Base-by-base conservation (phyloP, 2,329 filamentous ascomycete genomes). In the Exserohilum turcica region DNA sequence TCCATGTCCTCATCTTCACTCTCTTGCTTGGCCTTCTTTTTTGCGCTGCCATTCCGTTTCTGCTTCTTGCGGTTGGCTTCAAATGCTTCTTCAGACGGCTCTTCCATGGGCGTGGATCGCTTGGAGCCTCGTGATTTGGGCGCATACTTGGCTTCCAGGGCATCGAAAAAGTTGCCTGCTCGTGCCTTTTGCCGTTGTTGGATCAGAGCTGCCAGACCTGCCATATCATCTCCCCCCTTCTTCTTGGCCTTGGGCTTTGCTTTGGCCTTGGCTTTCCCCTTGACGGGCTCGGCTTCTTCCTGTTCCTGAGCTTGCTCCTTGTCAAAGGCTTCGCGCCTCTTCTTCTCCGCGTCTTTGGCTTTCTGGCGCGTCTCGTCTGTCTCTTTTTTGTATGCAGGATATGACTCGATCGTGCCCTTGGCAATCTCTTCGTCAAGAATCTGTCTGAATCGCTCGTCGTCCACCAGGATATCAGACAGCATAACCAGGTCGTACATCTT, bases 361-460 rank as follows among this genome's bases (percentile, higher is more conserved):
- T 66, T 72, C 36, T 70, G 33, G 3, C 72, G 64, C 4, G 60
- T 61, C 32, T 48, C 63, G 40, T 69, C 65, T 6, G 64, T 71
- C 77, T 97, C 92, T 21, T 87, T 82, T 2, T 84, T 84, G 71
- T 95, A 99, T 5, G 82, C 81, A 16, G 82, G 77, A 72, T 86
- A 92, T 0, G 79, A 78, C 37, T 86, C 76, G 0, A 95, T 87
- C 32, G 90, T 84, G 1, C 85, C 84, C 3, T 78, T 80, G 31
- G 81, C 79, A 66, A 99, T 94, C 3, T 92, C 94, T 31, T 85
- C 80, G 67, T 96, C 85, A 48, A 99, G 91, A 38, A 96, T 90
- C 13, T 70, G 76, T 12, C 91, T 83, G 76, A 96, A 97, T 7
- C 94, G 82, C 48, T 89, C 87, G 64, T 99, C 94, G 63, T 99